Evolutionary conservation across 2,329 filamentous ascomycete genomes (phyloP).

Genomic region (Calonectria montana): DNA sequence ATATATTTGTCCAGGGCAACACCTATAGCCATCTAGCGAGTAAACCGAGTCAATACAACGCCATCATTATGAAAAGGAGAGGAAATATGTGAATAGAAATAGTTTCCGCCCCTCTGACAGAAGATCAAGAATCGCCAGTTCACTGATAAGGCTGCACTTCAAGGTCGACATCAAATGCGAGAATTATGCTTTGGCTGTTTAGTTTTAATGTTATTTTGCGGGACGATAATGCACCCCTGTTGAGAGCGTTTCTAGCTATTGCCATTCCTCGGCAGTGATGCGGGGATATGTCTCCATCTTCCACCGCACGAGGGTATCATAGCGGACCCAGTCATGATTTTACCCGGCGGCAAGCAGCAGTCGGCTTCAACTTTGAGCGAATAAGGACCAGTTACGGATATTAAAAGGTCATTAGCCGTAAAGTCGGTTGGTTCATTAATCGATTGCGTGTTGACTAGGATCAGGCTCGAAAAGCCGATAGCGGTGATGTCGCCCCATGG

Average conservation of each 20-base stretch:
- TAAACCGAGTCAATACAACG: neutral
- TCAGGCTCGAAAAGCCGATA: neutral
- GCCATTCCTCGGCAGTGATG: neutral
- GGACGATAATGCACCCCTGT: neutral
- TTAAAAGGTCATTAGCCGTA: conserved; percentile 5
- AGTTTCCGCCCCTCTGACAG: neutral
- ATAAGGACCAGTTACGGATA: neutral
- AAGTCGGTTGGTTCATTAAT: neutral
- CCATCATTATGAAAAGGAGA: too few relatives aligned
- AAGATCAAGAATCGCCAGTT: too few relatives aligned
- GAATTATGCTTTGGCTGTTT: neutral
- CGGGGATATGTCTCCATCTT: neutral
- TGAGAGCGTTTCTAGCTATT: neutral
- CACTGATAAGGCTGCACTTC: too few relatives aligned
- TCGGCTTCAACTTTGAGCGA: neutral
- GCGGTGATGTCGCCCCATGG: neutral
- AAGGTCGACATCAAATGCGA: neutral
- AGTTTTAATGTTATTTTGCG: neutral
- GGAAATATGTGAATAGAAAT: neutral
- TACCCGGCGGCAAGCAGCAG: conserved; percentile 1
- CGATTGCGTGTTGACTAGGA: neutral
- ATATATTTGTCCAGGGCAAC: neutral
- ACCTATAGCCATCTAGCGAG: neutral
- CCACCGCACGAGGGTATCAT: conserved; percentile 5
- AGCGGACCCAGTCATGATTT: neutral